Evolutionary conservation across 352 stramenopile genomes (phyloP).

Genomic region (Globisporangium echinulatum): DNA sequence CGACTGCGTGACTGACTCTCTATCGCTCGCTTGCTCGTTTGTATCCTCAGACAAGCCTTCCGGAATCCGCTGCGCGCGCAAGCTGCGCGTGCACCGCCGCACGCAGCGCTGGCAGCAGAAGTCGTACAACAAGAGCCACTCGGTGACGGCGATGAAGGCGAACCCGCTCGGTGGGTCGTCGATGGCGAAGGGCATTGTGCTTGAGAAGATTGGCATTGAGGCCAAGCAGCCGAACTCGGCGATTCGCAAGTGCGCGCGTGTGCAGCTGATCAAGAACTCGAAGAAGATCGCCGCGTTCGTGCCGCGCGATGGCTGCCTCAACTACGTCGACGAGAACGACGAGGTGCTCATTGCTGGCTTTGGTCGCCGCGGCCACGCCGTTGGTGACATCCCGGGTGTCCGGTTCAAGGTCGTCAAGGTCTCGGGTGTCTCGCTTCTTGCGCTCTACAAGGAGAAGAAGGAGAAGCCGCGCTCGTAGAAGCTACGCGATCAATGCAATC

Average conservation of each 20-base stretch:
- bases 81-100: slow-evolving; percentile 98
- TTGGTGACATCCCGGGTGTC: slow-evolving; percentile 99
- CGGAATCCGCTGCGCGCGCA: slow-evolving; percentile 98
- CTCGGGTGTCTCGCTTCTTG: slow-evolving; percentile 97
- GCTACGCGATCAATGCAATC: slow-evolving; percentile 9
- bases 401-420: slow-evolving; percentile 99
- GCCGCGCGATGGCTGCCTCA: slow-evolving; percentile 99
- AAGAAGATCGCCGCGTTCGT: slow-evolving; percentile 99
- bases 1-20: not conserved
- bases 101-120: slow-evolving; percentile 97
- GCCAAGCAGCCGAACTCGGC: slow-evolving; percentile 99
- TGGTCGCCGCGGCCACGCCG: slow-evolving; percentile 98
- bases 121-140: slow-evolving; percentile 99
- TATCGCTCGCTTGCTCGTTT: not conserved
- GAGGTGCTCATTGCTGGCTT: slow-evolving; percentile 99
- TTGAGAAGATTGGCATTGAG: slow-evolving; percentile 99
- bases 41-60: slow-evolving; percentile 94
- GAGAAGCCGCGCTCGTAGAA: slow-evolving; percentile 98
- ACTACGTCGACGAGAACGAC: slow-evolving; percentile 99
- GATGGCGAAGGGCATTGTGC: slow-evolving; percentile 99
- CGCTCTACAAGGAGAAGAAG: slow-evolving; percentile 99
- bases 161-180: slow-evolving; percentile 99
- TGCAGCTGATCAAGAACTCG: slow-evolving; percentile 99
- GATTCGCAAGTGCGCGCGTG: slow-evolving; percentile 99
- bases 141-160: slow-evolving; percentile 99